phyloP scores from a whole-genome alignment of 495 filamentous ascomycete species.

The Aspergillus funiculosus region DNA sequence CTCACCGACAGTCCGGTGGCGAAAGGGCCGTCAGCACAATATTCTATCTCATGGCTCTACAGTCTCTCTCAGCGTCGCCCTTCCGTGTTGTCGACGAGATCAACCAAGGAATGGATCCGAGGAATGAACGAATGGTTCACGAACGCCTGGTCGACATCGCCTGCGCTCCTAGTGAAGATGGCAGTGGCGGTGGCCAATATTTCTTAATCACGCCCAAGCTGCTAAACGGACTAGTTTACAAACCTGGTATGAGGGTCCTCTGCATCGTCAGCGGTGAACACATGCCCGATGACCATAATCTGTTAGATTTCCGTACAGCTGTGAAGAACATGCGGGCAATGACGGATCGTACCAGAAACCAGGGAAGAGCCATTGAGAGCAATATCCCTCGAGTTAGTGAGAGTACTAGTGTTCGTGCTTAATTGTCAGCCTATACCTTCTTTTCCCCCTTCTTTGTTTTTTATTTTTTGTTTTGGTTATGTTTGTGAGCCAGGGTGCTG shows the following conservation, averaged over 20 bases:
- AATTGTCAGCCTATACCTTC: too few species aligned
- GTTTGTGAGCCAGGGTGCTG: too few species aligned
- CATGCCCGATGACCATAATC: conserved; percentile 56
- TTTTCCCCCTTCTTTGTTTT: neutral
- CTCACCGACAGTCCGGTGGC: conserved; percentile 91
- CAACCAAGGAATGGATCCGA: conserved; percentile 98
- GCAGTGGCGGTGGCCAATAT: conserved; percentile 53
- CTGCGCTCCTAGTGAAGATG: conserved; percentile 42
- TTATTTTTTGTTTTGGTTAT: conserved; percentile 8
- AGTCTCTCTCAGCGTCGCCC: conserved; percentile 88
- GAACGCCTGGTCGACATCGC: conserved; percentile 94
- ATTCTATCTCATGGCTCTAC: conserved; percentile 98
- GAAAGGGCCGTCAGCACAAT: conserved; percentile 96
- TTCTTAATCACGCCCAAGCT: conserved; percentile 99
- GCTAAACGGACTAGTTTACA: conserved; percentile 76
- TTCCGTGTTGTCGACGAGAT: conserved; percentile 99
- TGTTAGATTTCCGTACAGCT: conserved; percentile 30
- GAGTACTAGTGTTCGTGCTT: conserved; percentile 26
- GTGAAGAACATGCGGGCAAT: conserved; percentile 31
- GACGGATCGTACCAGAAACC: conserved; percentile 15
- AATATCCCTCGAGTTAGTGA: neutral
- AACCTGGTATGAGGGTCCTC: conserved; percentile 82
- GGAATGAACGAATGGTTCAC: conserved; percentile 97
- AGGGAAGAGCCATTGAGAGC: conserved; percentile 16
- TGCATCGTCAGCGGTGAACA: conserved; percentile 91